Evolutionary conservation across 202 grass and related monocot genomes (phyloP), one percentile per base, ranked within the genome.

Genomic region (Cymbopogon flexuosus): DNA sequence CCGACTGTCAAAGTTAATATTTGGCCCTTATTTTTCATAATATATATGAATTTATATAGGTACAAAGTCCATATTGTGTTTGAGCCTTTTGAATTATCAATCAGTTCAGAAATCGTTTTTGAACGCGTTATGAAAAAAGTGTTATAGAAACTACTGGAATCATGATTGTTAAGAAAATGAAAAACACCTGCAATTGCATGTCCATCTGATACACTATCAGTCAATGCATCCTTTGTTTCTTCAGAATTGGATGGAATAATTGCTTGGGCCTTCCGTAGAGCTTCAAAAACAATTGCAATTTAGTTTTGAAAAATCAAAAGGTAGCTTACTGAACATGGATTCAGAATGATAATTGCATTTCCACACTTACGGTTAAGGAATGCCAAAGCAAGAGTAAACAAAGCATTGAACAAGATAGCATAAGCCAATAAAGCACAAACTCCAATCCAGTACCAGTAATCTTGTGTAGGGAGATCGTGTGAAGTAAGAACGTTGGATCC

Each of bases 391-490:
- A 91, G 70, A 72, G 81, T 91, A 82, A 89, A 84, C 16, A 87
- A 13, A 65, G 64, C 65, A 84, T 94, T 94, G 84, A 94, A 94
- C 23, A 94, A 27, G 43, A 94, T 15, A 36, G 87, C 23, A 61
- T 94, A 94, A 33, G 74, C 81, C 33, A 94, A 58, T 84, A 94
- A 77, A 83, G 80, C 89, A 65, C 87, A 82, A 78, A 91, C 46
- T 41, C 92, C 92, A 70, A 91, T 80, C 92, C 92, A 94, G 65
- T 91, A 94, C 92, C 89, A 94, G 65, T 81, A 83, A 80, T 79
- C 57, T 13, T 88, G 69, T 40, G 77, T 91, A 36, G 84, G 59
- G 10, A 94, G 47, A 79, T 76, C 65, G 37, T 85, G 83, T 47
- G 67, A 78, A 39, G 30, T 68, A 49, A 94, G 83, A 65, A 94